These are phyloP conservation scores for Sutorius eximius DNA, from an alignment of 1,284 basidiomycete genomes.

Conservation along the genomic window DNA sequence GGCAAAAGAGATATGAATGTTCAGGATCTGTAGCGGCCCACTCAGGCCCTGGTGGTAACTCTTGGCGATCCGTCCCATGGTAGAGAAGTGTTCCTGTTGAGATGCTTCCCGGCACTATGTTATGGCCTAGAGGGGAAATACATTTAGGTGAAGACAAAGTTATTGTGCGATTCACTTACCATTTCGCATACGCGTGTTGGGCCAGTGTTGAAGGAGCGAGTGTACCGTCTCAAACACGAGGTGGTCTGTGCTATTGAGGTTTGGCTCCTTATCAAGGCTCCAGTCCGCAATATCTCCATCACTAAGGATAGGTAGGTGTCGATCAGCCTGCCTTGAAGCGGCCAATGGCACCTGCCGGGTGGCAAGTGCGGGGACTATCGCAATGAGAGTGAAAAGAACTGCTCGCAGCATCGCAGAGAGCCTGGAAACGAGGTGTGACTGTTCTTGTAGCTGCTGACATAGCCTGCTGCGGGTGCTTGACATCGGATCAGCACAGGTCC, in stretches of 20 bases:
- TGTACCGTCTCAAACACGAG: conserved; percentile 32
- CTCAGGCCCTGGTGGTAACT: conserved; percentile 39
- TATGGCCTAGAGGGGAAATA: conserved; percentile 37
- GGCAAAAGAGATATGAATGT: conserved; percentile 42
- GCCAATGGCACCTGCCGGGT: conserved; percentile 15
- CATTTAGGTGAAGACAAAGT: background rate
- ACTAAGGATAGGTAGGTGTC: background rate
- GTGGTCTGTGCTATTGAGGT: conserved; percentile 22
- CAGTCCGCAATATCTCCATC: conserved; percentile 5
- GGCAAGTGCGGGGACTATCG: background rate
- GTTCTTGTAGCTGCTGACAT: too few relatives aligned
- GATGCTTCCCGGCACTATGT: conserved; percentile 43
- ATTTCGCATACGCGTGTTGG: conserved; percentile 50
- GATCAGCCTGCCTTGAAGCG: background rate
- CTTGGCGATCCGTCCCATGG: conserved; percentile 32
- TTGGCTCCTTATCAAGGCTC: conserved; percentile 17
- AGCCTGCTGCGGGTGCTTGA: too few relatives aligned
- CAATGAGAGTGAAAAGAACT: conserved; percentile 2
- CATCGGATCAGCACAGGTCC: too few relatives aligned
- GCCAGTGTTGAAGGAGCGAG: conserved; percentile 47
- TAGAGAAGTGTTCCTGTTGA: conserved; percentile 45
- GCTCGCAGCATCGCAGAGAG: conserved; percentile 7
- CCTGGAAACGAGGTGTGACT: too few relatives aligned
- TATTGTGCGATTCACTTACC: conserved; percentile 24
- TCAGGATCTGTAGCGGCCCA: conserved; percentile 48